Conservation (phyloP, 2,329 filamentous ascomycete genomes). For the Coniella lustricola region DNA sequence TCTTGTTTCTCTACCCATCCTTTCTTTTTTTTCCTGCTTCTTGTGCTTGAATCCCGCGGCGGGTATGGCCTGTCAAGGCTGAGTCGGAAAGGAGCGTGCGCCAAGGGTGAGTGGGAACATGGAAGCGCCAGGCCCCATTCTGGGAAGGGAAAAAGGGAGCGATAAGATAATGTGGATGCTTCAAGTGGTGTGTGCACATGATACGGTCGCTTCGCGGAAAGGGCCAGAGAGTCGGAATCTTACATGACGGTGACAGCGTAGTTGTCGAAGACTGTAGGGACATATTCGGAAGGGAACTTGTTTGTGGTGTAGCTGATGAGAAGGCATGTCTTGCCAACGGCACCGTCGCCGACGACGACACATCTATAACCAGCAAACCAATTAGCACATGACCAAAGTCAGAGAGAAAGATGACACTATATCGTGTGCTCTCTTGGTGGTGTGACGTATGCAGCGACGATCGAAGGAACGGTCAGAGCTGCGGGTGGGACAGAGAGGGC, state of each 20-base stretch:
- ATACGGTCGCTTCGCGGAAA: neutral
- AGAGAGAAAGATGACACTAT: neutral
- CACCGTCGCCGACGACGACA: conserved; percentile 98
- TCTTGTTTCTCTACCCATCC: no score
- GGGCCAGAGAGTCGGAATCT: conserved; percentile 37
- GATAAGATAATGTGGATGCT: neutral
- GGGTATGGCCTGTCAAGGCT: neutral
- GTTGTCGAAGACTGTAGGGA: conserved; percentile 98
- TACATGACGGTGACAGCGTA: conserved; percentile 99
- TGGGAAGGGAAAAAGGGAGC: no score
- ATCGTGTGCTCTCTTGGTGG: neutral
- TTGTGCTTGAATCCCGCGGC: no score
- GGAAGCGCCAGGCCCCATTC: no score
- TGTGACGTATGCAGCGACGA: conserved; percentile 8
- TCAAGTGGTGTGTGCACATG: neutral
- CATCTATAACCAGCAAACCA: conserved; percentile 53
- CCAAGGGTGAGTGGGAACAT: neutral
- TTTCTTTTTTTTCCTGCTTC: no score
- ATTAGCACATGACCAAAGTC: conserved; percentile 14
- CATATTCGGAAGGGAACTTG: conserved; percentile 99
- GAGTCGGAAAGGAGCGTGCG: neutral
- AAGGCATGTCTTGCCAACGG: conserved; percentile 97
- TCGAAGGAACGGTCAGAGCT: conserved; percentile 4
- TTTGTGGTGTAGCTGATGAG: conserved; percentile 99
- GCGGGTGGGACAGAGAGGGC: conserved; percentile 1